phyloP scores from a whole-genome alignment of 768 basidiomycete species.

The Tricholoma bakamatsutake region DNA sequence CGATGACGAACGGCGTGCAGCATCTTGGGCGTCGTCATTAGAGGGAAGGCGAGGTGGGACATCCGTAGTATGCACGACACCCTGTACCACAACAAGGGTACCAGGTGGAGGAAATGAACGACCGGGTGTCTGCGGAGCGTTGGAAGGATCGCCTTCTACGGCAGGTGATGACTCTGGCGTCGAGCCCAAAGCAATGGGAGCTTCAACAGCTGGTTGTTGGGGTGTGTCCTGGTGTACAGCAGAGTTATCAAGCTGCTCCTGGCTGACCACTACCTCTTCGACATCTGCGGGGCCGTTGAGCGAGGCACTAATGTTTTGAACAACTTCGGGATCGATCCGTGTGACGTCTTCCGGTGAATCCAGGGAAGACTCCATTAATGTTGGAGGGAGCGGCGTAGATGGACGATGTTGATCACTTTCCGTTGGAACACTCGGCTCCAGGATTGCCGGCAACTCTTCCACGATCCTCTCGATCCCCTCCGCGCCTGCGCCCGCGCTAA shows the following conservation, averaged over 20 bases:
- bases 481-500: not conserved
- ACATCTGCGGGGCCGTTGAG: not conserved
- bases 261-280: not conserved
- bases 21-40: slow-evolving; percentile 8
- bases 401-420: not conserved
- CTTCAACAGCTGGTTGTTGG: not conserved
- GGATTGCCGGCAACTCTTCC: not conserved
- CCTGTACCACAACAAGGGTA: slow-evolving; percentile 78
- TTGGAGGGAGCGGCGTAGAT: not conserved
- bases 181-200: not conserved
- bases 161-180: not conserved
- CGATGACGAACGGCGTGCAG: slow-evolving; percentile 24
- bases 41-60: slow-evolving; percentile 34
- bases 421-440: not conserved
- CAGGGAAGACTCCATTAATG: not conserved
- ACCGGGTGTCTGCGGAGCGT: not conserved
- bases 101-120: slow-evolving; percentile 64
- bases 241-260: not conserved
- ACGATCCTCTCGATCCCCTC: not conserved
- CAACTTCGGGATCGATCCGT: slow-evolving; percentile 1
- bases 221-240: not conserved
- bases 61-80: slow-evolving; percentile 76
- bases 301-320: slow-evolving; percentile 1
- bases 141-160: not conserved
- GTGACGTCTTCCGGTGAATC: not conserved